Percentiles rank a stretch among this genome's conserved stretches.
Conservation (phyloP, 1,284 basidiomycete genomes). For the Moesziomyces sp. region DNA sequence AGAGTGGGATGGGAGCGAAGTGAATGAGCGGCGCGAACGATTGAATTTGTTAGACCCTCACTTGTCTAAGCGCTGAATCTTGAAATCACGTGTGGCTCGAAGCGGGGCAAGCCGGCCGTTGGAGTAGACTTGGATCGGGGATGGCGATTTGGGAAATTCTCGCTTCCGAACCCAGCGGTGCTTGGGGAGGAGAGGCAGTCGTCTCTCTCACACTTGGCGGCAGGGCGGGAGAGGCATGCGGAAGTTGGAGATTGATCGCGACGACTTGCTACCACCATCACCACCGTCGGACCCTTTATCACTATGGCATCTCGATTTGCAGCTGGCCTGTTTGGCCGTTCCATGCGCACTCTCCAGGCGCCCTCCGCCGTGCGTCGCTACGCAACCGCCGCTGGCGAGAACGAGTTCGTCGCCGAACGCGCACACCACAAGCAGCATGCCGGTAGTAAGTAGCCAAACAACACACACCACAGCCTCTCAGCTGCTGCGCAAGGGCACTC, state of each 20-base stretch:
- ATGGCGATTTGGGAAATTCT: not conserved
- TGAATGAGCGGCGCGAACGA: not conserved
- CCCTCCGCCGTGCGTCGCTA: constrained; percentile 16
- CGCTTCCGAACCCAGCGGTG: not conserved
- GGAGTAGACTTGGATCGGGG: not conserved
- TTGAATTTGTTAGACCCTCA: not conserved
- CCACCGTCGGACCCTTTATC: constrained; percentile 1
- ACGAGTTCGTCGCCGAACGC: constrained; percentile 54
- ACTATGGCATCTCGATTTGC: constrained; percentile 49
- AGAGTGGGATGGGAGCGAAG: too few species aligned
- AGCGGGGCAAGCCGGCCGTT: not conserved
- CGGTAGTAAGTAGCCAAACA: constrained; percentile 43
- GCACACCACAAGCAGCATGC: constrained; percentile 60
- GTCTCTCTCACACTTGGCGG: too few species aligned
- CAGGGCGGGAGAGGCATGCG: too few species aligned
- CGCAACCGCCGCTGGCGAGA: constrained; percentile 38
- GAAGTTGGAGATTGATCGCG: not conserved
- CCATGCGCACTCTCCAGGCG: constrained; percentile 17
- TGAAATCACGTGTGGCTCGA: not conserved
- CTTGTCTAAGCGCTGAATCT: not conserved
- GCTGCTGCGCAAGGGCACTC: too few species aligned
- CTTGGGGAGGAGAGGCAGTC: not conserved
- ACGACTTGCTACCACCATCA: not conserved
- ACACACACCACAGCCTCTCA: too few species aligned
- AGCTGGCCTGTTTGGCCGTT: constrained; percentile 36